Evolutionary conservation across 768 basidiomycete species (phyloP).

Genomic region (Tricholoma terreum): DNA sequence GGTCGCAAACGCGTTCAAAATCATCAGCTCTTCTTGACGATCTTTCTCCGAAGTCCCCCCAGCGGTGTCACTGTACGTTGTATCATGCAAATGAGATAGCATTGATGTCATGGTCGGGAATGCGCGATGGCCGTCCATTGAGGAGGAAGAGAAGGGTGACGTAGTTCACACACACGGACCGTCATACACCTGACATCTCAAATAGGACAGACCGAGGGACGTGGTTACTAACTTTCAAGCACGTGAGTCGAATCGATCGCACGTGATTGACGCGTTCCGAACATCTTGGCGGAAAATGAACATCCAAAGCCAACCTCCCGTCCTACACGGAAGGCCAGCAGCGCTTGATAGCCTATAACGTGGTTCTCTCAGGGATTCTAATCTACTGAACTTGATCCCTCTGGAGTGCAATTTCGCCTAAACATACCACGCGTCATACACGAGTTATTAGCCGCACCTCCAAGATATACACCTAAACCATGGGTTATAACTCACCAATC

Average conservation of each 20-base stretch:
- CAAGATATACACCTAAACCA: conserved; percentile 3
- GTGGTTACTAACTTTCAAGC: not conserved
- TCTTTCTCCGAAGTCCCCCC: too few relatives aligned
- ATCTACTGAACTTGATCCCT: not conserved
- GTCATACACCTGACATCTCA: too few relatives aligned
- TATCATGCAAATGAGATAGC: too few relatives aligned
- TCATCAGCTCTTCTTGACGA: too few relatives aligned
- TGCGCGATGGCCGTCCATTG: too few relatives aligned
- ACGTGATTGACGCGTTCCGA: conserved; percentile 34
- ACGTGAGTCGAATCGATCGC: conserved; percentile 14
- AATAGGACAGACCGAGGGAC: too few relatives aligned
- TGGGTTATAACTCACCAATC: not conserved
- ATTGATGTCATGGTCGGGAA: too few relatives aligned
- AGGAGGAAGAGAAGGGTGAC: too few relatives aligned
- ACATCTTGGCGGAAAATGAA: conserved; percentile 10
- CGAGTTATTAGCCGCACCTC: not conserved
- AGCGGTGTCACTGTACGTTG: too few relatives aligned
- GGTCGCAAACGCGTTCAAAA: too few relatives aligned
- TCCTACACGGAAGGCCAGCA: not conserved
- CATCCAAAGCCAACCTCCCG: not conserved
- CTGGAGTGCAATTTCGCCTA: not conserved
- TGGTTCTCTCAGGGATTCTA: not conserved
- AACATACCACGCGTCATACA: conserved; percentile 2
- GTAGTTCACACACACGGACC: too few relatives aligned
- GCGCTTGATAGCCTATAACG: not conserved